These are phyloP conservation scores for Xylariales sp. DNA, from an alignment of 2,329 filamentous ascomycete genomes.

Conservation along the genomic window DNA sequence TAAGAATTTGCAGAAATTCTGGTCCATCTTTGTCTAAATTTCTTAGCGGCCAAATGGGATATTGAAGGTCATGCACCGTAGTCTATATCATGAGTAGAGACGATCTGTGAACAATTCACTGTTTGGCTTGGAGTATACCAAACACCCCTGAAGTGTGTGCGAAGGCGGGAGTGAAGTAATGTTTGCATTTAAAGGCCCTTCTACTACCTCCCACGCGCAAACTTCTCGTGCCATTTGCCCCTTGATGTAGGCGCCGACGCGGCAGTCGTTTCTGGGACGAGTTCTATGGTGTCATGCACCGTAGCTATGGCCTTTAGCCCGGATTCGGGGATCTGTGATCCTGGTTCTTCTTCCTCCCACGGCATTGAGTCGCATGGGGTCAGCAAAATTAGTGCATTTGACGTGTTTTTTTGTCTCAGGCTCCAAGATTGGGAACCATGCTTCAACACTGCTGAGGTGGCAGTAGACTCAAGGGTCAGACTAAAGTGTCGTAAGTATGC, in stretches of 20 bases:
- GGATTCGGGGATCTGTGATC: conserved; percentile 20
- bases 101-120: too few species aligned
- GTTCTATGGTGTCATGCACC: conserved; percentile 59
- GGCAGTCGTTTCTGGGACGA: conserved; percentile 39
- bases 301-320: conserved; percentile 48
- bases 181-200: too few species aligned
- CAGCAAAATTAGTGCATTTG: conserved; percentile 59
- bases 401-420: conserved; percentile 63
- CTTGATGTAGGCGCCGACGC: conserved; percentile 25
- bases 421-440: conserved; percentile 49
- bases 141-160: too few species aligned
- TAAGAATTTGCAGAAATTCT: too few species aligned
- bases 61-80: too few species aligned
- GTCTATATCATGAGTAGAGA: too few species aligned
- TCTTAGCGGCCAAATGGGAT: too few species aligned
- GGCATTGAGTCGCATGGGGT: too few species aligned
- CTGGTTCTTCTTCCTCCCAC: conserved; percentile 10
- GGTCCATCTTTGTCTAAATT: too few species aligned
- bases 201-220: conserved; percentile 44
- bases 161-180: too few species aligned
- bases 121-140: too few species aligned
- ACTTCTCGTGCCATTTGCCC: conserved; percentile 59
- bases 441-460: conserved; percentile 48
- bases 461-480: conserved; percentile 44
- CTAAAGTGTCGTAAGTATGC: conserved; percentile 28